These are phyloP conservation scores for Cocos nucifera DNA, from an alignment of 176 grass and related monocot species.

Conservation along the genomic window DNA sequence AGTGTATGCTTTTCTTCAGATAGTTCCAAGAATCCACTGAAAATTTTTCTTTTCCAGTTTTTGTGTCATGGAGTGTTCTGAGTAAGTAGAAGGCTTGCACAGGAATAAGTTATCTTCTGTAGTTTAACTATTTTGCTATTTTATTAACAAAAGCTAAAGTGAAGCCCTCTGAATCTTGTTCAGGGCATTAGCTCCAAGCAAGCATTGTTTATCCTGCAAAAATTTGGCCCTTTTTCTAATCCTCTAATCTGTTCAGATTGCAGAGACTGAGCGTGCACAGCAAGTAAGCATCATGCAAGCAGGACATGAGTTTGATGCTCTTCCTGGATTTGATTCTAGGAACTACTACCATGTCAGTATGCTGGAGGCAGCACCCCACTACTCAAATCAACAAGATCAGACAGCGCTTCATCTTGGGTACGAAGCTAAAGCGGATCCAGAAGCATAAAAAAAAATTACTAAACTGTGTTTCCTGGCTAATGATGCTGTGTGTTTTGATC, in stretches of 20 bases:
- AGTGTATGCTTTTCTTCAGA: no score
- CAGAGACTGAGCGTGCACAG: conserved; percentile 32
- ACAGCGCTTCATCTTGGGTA: conserved; percentile 55
- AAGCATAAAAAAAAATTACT: neutral
- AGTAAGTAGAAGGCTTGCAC: no score
- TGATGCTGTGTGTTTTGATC: no score
- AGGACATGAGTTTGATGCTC: conserved; percentile 14
- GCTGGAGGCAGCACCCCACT: conserved; percentile 1
- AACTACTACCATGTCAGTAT: conserved; percentile 33
- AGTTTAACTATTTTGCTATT: no score
- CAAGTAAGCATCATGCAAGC: conserved; percentile 33
- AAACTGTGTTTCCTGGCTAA: no score
- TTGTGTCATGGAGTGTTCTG: no score
- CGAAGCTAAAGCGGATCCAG: conserved; percentile 11
- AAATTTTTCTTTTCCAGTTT: no score
- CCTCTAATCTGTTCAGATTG: conserved; percentile 33
- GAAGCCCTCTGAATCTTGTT: neutral
- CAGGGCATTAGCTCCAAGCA: neutral
- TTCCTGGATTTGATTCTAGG: conserved; percentile 40
- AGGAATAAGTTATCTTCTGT: no score
- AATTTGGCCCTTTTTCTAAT: neutral
- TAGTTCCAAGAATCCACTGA: no score
- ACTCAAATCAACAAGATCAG: conserved; percentile 20
- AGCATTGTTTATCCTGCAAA: neutral
- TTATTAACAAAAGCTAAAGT: no score